Base-by-base conservation (phyloP, 805 yeast genomes). In the Wickerhamomyces sydowiorum region DNA sequence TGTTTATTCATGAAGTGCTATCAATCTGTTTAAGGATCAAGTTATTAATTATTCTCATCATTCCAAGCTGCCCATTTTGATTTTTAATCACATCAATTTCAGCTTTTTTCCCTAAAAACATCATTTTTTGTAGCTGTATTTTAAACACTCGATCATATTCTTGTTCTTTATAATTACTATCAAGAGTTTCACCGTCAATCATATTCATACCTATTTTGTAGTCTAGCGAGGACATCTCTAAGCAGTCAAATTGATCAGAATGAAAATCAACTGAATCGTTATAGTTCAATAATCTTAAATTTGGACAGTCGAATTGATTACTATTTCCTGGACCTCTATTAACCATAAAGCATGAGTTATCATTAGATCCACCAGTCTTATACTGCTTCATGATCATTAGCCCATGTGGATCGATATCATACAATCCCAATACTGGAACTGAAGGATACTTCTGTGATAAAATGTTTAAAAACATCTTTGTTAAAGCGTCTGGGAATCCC, bases 401-500 rank as follows among this genome's bases (percentile, higher is more conserved):
- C 0, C 90, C 91, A 59, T 79, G 74, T 2, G 84, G 76, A 54
- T 84, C 91, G 22, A 82, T 70, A 58, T 84, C 91, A 21, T 78
- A 75, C 45, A 73, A 62, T 1, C 78, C 76, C 15, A 61, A 50
- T 14, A 78, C 62, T 5, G 67, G 66, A 1, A 64, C 48, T 1
- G 43, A 32, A 2, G 60, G 57, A n/a, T 58, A 30, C 6, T 15
- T 21, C 24, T 33, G 39, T 21, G 12, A 57, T 36, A 23, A 75
- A 41, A 37, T 46, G 4, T 56, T 42, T 1, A 77, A 51, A 48
- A 81, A 78, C 12, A 47, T 43, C 41, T 68, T 66, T 0, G 88
- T 80, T 14, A 77, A 52, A 17, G 63, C 54, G 57, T 84, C 90
- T 0, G 90, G 87, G 48, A 70, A 81, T 0, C 91, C 91, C 52